These are phyloP conservation scores for Ustilago loliicola DNA, from an alignment of 1,284 basidiomycete species.

Conservation along the genomic window DNA sequence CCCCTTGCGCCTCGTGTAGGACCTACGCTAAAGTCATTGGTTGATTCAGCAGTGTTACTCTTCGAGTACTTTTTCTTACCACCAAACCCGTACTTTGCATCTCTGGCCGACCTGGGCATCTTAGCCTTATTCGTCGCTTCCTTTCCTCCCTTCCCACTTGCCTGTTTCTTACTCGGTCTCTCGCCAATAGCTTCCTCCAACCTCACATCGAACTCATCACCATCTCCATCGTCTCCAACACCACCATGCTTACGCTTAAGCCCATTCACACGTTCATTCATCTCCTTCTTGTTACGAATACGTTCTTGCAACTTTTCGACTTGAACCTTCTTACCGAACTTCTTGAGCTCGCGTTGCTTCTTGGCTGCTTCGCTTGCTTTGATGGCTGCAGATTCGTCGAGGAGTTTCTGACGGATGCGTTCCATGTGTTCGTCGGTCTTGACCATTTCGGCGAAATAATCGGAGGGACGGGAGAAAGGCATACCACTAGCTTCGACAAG, in stretches of 20 bases:
- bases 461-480: constrained; percentile 90
- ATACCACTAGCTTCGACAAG: constrained; percentile 82
- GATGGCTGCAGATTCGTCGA: constrained; percentile 89
- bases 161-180: constrained; percentile 17
- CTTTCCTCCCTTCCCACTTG: constrained; percentile 16
- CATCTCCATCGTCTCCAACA: constrained; percentile 42
- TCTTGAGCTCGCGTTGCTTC: constrained; percentile 93
- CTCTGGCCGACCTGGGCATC: constrained; percentile 61
- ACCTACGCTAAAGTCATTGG: constrained; percentile 60
- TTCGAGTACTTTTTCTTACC: constrained; percentile 66
- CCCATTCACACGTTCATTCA: constrained; percentile 73
- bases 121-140: constrained; percentile 41
- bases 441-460: constrained; percentile 99
- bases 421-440: constrained; percentile 99
- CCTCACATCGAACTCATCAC: constrained; percentile 81
- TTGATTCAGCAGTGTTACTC: constrained; percentile 65
- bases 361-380: constrained; percentile 93
- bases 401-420: constrained; percentile 87
- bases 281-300: constrained; percentile 83
- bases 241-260: constrained; percentile 76
- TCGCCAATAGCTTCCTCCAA: constrained; percentile 74
- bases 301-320: constrained; percentile 85
- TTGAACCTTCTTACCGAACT: constrained; percentile 97
- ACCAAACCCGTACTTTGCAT: constrained; percentile 67
- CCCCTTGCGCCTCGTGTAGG: constrained; percentile 39